Conservation (phyloP, 192 early-diverging fungal species). For the Coemansia sp. region DNA sequence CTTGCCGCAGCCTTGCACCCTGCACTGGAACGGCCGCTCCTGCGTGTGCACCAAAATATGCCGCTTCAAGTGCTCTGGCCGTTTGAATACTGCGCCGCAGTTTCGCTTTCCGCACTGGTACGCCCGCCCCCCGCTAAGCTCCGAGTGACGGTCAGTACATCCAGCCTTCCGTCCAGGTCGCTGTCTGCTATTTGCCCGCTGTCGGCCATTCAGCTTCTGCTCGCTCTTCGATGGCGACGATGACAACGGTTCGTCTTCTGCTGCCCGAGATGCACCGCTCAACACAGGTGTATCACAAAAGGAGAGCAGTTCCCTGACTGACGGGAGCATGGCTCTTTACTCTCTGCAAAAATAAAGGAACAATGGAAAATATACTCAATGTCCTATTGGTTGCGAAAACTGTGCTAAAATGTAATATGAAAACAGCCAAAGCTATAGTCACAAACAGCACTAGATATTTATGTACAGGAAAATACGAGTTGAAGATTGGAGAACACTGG, state of each 20-base stretch:
- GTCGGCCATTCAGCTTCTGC: background rate
- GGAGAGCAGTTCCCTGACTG: constrained; percentile 49
- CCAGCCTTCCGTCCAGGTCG: constrained; percentile 48
- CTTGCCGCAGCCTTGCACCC: constrained; percentile 67
- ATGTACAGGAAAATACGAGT: background rate
- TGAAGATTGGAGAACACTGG: background rate
- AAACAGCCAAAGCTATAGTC: background rate
- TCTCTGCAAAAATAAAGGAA: background rate
- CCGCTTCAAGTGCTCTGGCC: constrained; percentile 82
- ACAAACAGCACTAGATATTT: background rate
- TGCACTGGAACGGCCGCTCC: constrained; percentile 80
- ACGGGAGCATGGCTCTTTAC: constrained; percentile 34
- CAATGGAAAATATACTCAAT: background rate
- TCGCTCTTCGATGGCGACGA: background rate
- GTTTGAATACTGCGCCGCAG: constrained; percentile 72
- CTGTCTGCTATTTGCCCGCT: constrained; percentile 10
- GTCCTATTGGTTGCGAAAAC: background rate
- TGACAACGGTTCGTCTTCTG: background rate
- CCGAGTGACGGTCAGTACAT: constrained; percentile 26
- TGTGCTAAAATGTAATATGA: background rate
- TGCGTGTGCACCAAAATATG: constrained; percentile 88
- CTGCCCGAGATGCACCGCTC: background rate
- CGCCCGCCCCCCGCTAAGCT: constrained; percentile 38
- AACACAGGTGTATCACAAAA: constrained; percentile 15
- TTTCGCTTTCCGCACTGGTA: constrained; percentile 61